Evolutionary conservation across 2,329 filamentous ascomycete species (phyloP).

Genomic region (Ophiostoma australiae): DNA sequence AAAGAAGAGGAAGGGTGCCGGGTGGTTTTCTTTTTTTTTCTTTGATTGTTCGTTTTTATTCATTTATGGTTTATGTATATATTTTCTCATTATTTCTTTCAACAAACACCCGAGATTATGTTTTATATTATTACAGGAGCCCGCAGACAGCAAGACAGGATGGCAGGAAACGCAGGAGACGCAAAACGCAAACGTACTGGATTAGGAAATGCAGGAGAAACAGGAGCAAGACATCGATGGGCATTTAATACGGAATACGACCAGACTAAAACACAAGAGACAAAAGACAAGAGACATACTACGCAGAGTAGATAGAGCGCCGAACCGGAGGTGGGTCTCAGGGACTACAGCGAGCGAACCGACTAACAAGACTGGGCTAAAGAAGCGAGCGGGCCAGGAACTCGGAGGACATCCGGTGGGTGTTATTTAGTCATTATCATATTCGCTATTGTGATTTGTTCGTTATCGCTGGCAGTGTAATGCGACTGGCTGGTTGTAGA

Average conservation of each 20-base stretch:
- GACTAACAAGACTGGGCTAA: background rate
- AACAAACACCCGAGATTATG: too few species aligned
- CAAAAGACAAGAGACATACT: background rate
- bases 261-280: background rate
- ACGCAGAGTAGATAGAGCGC: background rate
- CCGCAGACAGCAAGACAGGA: too few species aligned
- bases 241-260: too few species aligned
- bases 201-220: background rate
- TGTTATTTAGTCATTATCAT: background rate
- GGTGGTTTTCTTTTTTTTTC: background rate
- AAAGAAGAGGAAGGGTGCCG: background rate
- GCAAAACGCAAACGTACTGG: background rate
- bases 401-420: background rate
- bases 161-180: too few species aligned
- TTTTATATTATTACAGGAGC: too few species aligned
- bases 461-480: background rate
- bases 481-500: background rate
- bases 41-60: background rate
- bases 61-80: background rate
- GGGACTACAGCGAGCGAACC: background rate
- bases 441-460: background rate
- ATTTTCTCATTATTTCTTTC: background rate
- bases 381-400: constrained; percentile 5
- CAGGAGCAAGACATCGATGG: background rate
- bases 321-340: background rate